phyloP scores from a whole-genome alignment of 116 monocot genomes.

The Papilionanthe hybrid region DNA sequence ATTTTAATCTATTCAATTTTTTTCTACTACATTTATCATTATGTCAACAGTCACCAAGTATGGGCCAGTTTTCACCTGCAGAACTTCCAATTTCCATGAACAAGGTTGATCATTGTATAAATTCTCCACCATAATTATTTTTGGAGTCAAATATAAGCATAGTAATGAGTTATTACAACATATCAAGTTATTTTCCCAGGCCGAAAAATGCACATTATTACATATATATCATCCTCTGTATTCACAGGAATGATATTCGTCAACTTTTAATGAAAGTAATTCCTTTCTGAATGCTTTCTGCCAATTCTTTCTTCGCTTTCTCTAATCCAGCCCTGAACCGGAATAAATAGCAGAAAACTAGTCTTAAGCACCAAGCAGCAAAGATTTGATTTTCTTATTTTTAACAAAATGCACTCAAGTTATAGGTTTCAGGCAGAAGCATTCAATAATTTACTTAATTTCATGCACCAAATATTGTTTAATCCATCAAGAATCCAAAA shows the following conservation, averaged over 20 bases:
- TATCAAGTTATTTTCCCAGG: not conserved
- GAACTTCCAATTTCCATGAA: not conserved
- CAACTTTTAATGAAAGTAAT: constrained; percentile 55
- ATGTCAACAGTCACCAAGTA: too few species aligned
- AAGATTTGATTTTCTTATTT: not conserved
- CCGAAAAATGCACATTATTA: not conserved
- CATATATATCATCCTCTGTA: not conserved
- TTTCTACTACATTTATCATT: too few species aligned
- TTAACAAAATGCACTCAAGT: not conserved
- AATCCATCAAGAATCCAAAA: not conserved
- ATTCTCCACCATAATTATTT: not conserved
- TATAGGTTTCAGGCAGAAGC: not conserved
- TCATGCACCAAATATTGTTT: too few species aligned
- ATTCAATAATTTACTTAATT: too few species aligned
- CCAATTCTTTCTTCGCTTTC: constrained; percentile 80
- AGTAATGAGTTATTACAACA: not conserved
- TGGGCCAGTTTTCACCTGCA: not conserved
- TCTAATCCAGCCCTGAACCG: constrained; percentile 65
- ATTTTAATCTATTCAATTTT: too few species aligned
- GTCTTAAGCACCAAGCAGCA: not conserved
- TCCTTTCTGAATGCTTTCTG: constrained; percentile 77
- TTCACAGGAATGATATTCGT: not conserved
- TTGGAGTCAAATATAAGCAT: not conserved
- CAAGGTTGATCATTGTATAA: not conserved
- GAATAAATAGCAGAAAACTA: not conserved